Conservation (phyloP, 192 early-diverging fungal genomes). For the Chytriomyces hyalinus region DNA sequence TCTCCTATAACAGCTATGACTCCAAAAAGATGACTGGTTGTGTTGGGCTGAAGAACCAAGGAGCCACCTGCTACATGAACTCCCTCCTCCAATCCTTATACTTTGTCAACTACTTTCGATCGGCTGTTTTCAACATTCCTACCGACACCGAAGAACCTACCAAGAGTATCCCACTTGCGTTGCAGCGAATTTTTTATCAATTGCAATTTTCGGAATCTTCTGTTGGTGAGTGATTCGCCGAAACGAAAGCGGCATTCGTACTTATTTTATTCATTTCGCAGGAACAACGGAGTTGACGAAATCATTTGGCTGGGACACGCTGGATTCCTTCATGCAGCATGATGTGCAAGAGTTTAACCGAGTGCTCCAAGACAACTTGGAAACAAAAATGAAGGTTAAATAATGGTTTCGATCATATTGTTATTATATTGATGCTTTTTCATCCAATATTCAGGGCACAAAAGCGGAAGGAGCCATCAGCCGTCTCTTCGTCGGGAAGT, state of each 20-base stretch:
- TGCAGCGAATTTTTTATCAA: slow-evolving; percentile 95
- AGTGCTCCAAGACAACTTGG: slow-evolving; percentile 94
- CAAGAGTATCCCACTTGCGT: slow-evolving; percentile 84
- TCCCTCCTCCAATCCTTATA: slow-evolving; percentile 94
- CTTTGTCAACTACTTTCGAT: slow-evolving; percentile 90
- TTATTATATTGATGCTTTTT: neutral
- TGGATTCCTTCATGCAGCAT: slow-evolving; percentile 97
- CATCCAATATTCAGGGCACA: slow-evolving; percentile 63
- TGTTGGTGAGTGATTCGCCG: slow-evolving; percentile 59
- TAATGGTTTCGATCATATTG: neutral
- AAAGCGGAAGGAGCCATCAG: slow-evolving; percentile 90
- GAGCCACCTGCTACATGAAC: slow-evolving; percentile 99
- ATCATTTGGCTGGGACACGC: slow-evolving; percentile 97
- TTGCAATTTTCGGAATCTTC: slow-evolving; percentile 72
- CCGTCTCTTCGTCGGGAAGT: slow-evolving; percentile 91
- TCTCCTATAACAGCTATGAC: slow-evolving; percentile 68
- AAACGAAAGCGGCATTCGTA: neutral
- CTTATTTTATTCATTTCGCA: slow-evolving; percentile 5
- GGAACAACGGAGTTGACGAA: slow-evolving; percentile 92
- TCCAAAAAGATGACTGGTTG: slow-evolving; percentile 89
- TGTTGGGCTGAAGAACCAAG: slow-evolving; percentile 96
- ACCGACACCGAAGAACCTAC: slow-evolving; percentile 86
- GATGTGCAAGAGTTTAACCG: slow-evolving; percentile 98
- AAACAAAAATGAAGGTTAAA: slow-evolving; percentile 93
- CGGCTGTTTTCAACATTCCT: slow-evolving; percentile 89